Evolutionary conservation across 2,329 filamentous ascomycete species (phyloP).

Genomic region (Colletotrichum sp.): DNA sequence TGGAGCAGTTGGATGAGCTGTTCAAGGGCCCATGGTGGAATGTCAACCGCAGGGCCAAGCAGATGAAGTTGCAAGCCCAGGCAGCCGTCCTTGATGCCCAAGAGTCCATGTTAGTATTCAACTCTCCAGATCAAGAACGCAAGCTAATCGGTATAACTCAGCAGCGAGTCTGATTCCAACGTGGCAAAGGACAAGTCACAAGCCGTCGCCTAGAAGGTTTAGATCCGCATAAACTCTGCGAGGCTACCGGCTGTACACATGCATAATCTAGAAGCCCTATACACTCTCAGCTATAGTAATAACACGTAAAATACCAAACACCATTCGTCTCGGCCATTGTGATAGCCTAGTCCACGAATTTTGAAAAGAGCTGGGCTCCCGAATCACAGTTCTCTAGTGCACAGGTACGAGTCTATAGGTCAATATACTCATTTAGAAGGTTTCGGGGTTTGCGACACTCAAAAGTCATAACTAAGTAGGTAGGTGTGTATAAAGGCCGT

Average conservation of each 20-base stretch:
- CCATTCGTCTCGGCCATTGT: neutral
- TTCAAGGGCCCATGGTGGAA: slow-evolving; percentile 31
- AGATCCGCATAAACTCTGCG: neutral
- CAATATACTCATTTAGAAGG: neutral
- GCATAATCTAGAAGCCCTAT: neutral
- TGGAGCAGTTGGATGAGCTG: slow-evolving; percentile 36
- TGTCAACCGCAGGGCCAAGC: neutral
- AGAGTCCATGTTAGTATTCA: neutral
- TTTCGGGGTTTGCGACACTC: neutral
- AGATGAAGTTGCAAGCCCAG: neutral
- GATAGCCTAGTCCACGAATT: neutral
- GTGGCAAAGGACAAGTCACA: neutral
- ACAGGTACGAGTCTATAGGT: neutral
- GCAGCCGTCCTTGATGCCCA: neutral
- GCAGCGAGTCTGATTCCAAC: neutral
- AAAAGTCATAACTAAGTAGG: neutral
- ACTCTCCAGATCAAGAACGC: accelerated
- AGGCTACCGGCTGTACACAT: neutral
- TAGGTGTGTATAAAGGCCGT: neutral
- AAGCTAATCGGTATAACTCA: neutral
- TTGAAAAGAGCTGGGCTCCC: neutral
- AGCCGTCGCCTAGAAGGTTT: neutral
- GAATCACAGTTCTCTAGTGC: neutral
- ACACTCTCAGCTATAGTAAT: neutral
- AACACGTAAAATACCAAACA: neutral